These are phyloP conservation scores for Suhomyces sp. DNA, from an alignment of 805 yeast genomes.

Conservation along the genomic window DNA sequence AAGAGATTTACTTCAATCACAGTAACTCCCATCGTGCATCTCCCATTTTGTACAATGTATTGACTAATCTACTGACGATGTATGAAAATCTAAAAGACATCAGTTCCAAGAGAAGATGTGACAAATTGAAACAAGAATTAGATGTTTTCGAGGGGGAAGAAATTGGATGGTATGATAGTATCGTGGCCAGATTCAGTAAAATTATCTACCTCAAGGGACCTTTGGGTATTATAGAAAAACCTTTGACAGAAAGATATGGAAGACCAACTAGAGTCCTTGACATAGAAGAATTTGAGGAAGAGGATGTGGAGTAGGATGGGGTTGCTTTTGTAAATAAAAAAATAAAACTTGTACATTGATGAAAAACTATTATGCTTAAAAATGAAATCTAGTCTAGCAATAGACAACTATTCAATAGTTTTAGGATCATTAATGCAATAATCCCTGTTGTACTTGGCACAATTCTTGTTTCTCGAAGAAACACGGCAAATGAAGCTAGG, in stretches of 20 bases:
- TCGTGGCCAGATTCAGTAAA: conserved; percentile 33
- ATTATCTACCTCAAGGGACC: conserved; percentile 44
- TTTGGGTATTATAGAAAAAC: conserved; percentile 41
- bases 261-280: conserved; percentile 32
- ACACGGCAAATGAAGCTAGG: no score
- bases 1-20: conserved; percentile 32
- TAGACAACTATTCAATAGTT: no score
- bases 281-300: conserved; percentile 42
- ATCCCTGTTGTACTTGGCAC: no score
- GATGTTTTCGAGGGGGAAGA: conserved; percentile 25
- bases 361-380: no score
- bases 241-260: conserved; percentile 39
- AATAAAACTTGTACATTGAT: not conserved
- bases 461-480: no score
- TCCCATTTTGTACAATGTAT: conserved; percentile 29
- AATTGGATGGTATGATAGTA: conserved; percentile 33
- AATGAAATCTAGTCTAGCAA: no score
- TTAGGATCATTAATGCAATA: no score
- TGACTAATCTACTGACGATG: conserved; percentile 34
- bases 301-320: conserved; percentile 38
- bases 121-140: conserved; percentile 23
- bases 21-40: conserved; percentile 25
- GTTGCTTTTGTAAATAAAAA: no score
- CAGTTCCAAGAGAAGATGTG: conserved; percentile 27
- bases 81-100: conserved; percentile 26